Base-by-base conservation (phyloP, 2,329 filamentous ascomycete species). In the Fusarium longipes region DNA sequence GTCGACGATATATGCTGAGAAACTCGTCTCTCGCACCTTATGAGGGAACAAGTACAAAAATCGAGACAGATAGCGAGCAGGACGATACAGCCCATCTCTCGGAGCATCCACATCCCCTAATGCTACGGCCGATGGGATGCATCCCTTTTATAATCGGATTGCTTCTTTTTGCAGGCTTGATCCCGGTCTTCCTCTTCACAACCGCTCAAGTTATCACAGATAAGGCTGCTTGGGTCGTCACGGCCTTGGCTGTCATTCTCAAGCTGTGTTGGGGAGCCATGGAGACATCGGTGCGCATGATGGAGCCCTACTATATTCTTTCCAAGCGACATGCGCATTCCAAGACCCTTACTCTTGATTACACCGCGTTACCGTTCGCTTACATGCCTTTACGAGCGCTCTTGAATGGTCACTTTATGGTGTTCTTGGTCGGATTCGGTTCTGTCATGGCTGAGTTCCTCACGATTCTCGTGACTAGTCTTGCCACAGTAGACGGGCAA, bases 271-370 rank as follows among this genome's bases (percentile, higher is more conserved):
- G 90, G 90, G 85, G 85, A 62, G 86, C 87, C 5, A 81, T 93
- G 63, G 91, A 93, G 72, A 89, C 86, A 56, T 86, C 88, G 25
- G 83, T 92, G 44, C 88, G 90, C 39, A 89, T 92, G 83, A 87
- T 92, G 76, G 89, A 93, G 75, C 91, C 91, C 3, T 93, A 91
- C 73, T 91, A 89, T 74, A 86, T 91, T 60, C 84, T 93, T 3
- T 89, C 87, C 15, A 82, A 82, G 51, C 85, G 91, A 5, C 86
- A 90, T 66, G 90, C 90, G 5, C 86, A 88, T 1, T 82, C 89
- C 8, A 86, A 83, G 67, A 89, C 87, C 3, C 83, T 93, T 8
- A 89, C 87, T 0, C 84, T 93, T 11, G 91, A 93, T 76, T 93
- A 93, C 76, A 91, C 89, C 1, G 89, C 89, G 27, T 86, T 91